phyloP scores from a whole-genome alignment of 2,329 filamentous ascomycete species.

The Epichloe sp. region DNA sequence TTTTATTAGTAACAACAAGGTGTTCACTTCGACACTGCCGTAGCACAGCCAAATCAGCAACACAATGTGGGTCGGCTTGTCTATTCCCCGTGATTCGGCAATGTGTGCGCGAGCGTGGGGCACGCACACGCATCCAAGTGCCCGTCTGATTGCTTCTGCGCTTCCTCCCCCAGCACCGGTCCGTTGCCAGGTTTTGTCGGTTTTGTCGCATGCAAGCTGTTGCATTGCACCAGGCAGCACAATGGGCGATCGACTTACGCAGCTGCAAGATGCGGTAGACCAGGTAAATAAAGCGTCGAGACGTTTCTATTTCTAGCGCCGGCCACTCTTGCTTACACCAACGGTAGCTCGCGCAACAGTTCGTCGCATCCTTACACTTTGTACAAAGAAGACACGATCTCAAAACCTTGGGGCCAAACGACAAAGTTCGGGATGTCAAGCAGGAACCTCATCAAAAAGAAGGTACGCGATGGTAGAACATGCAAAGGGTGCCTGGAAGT shows the following conservation, averaged over 20 bases:
- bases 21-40: conserved; percentile 20
- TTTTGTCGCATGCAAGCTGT: neutral
- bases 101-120: too few species aligned
- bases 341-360: conserved; percentile 50
- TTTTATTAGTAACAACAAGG: conserved; percentile 18
- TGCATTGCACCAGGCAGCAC: conserved; percentile 7
- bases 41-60: neutral
- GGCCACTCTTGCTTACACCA: neutral
- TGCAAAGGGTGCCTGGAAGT: neutral
- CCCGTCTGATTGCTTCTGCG: too few species aligned
- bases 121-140: too few species aligned
- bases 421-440: conserved; percentile 47
- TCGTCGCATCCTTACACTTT: conserved; percentile 53
- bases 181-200: neutral
- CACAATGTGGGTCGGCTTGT: conserved; percentile 13
- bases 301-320: conserved; percentile 3
- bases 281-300: conserved; percentile 37
- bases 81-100: conserved; percentile 14
- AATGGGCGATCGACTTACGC: conserved; percentile 68
- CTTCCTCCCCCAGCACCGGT: neutral
- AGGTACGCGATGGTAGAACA: conserved; percentile 19
- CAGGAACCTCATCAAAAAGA: conserved; percentile 38
- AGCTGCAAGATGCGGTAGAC: conserved; percentile 75
- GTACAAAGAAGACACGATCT: conserved; percentile 57
- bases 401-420: conserved; percentile 41